phyloP scores from a whole-genome alignment of 768 basidiomycete species.

The Trichaptum fuscoviolaceum region DNA sequence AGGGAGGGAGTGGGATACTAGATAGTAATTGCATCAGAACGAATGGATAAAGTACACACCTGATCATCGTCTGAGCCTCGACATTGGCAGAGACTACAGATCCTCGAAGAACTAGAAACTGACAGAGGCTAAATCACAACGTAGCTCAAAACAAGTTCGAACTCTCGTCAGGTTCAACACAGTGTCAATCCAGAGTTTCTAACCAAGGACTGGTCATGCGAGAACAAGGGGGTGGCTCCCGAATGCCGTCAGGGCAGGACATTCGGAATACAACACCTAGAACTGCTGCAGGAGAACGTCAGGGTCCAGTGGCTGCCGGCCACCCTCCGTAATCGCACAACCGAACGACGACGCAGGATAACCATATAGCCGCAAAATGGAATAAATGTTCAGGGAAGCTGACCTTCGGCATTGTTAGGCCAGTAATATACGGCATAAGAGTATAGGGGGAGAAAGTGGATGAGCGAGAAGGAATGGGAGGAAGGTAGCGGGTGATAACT shows the following conservation, averaged over 20 bases:
- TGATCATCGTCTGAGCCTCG: neutral
- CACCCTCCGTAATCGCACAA: conserved; percentile 1
- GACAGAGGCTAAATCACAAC: neutral
- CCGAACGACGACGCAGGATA: conserved; percentile 1
- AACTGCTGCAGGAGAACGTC: neutral
- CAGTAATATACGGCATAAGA: neutral
- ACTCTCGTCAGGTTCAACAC: neutral
- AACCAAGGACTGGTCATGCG: neutral
- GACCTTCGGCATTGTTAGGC: neutral
- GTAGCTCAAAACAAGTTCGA: neutral
- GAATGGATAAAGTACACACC: neutral
- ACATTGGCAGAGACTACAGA: neutral
- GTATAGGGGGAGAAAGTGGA: neutral
- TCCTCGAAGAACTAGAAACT: neutral
- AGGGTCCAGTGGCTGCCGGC: neutral
- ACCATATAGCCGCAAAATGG: neutral
- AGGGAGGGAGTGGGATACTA: neutral
- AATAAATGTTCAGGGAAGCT: neutral
- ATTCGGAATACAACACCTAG: neutral
- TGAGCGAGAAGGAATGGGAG: neutral
- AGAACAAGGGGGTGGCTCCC: neutral
- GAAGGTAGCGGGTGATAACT: no score
- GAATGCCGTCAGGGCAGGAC: neutral
- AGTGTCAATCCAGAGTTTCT: neutral
- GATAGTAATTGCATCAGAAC: neutral